Base-by-base conservation (phyloP, 139 green algal species). In the Chloropicon primus region DNA sequence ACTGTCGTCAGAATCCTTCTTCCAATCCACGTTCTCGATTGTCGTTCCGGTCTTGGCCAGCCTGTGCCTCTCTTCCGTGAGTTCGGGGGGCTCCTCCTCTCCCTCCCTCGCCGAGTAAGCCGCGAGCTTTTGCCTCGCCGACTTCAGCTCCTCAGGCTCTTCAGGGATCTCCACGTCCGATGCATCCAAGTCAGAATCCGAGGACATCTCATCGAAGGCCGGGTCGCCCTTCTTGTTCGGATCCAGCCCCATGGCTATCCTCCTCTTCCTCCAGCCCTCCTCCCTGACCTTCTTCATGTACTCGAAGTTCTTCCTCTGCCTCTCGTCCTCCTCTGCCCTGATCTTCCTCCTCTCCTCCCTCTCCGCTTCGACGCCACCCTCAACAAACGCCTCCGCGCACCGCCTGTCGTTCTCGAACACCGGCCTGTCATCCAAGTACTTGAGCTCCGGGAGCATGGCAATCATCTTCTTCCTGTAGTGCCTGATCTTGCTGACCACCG, bases 351-450 rank as follows among this genome's bases (percentile, higher is more conserved):
- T 88, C 85, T 89, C 91, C 1, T 76, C 81, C 2, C 91, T 85
- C 87, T 96, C 91, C 0, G 84, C 89, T 0, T 96, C 91, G 53
- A 95, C 22, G 0, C 92, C 92, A 62, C 41, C 41, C 17, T 62
- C 10, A 5, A 62, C 41, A 17, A 62, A 97, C 1, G 91, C 91
- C 72, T 91, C 84, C 1, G 87, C 84, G 22, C 82, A 84, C 21
- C 79, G 76, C 23, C 92, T 78, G 82, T 97, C 92, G 28, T 87
- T 71, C 2, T 93, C 86, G 62, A 88, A 91, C 1, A 97, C 85
- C 3, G 92, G 92, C 21, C 92, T 81, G 72, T 96, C 92, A 73
- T 97, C 92, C 25, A 97, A 79, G 83, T 97, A 96, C 2, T 82
- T 89, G 2, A 97, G 85, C 1, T 27, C 76, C 0, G 85, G 83